Evolutionary conservation across 2,329 filamentous ascomycete genomes (phyloP).

Genomic region (Ophioceras dolichostomum): DNA sequence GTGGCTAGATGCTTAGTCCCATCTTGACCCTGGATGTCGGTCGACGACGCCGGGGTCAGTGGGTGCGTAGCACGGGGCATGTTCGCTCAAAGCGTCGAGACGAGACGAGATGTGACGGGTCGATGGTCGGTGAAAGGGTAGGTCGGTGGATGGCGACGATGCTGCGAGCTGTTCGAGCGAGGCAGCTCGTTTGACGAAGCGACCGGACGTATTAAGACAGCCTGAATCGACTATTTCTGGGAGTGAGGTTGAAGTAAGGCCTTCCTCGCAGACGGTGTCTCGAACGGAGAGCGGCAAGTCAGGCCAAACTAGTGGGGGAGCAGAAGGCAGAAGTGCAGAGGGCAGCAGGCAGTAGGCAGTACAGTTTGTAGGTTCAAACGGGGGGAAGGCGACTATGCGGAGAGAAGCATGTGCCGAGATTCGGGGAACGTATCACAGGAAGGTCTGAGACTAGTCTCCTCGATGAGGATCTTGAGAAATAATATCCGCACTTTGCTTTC

Average conservation of each 20-base stretch:
- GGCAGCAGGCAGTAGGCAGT: too few relatives aligned
- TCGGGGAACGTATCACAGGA: background rate
- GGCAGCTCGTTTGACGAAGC: background rate
- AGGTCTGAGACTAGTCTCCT: background rate
- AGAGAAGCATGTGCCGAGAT: background rate
- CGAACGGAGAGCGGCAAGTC: background rate
- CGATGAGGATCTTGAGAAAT: background rate
- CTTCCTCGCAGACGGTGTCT: background rate
- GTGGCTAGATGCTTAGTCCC: constrained; percentile 45
- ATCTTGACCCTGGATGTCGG: constrained; percentile 65
- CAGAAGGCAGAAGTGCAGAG: too few relatives aligned
- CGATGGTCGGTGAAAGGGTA: too few relatives aligned
- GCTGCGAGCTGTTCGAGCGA: background rate
- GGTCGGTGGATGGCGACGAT: background rate
- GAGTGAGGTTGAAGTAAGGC: background rate
- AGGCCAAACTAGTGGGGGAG: too few relatives aligned
- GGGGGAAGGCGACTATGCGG: background rate
- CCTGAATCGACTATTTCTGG: background rate
- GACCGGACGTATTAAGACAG: background rate
- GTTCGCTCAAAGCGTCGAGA: too few relatives aligned
- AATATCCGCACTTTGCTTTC: too few relatives aligned
- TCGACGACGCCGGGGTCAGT: constrained; percentile 68
- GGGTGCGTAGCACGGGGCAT: constrained; percentile 59
- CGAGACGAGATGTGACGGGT: too few relatives aligned
- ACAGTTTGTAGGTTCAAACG: too few relatives aligned